Conservation (phyloP, 768 basidiomycete species). For the Mycena vitilis region DNA sequence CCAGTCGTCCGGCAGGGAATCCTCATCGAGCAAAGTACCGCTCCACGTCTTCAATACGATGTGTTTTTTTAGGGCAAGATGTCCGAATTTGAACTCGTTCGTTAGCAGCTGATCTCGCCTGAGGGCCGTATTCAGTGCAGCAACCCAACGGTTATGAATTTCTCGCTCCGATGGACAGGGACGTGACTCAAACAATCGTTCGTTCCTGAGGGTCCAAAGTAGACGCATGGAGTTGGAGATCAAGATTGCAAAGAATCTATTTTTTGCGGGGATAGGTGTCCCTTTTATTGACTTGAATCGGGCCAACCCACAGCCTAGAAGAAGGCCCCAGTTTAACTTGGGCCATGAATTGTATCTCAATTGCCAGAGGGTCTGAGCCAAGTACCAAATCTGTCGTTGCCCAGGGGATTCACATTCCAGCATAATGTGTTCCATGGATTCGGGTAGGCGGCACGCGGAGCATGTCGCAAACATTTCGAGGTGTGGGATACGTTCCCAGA, state of each 20-base stretch:
- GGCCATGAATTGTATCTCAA: too few species aligned
- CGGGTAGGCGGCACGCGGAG: background rate
- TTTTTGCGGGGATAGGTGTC: too few species aligned
- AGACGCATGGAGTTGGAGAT: background rate
- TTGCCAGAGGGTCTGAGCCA: too few species aligned
- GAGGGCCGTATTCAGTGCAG: background rate
- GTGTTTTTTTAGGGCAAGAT: background rate
- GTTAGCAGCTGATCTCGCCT: background rate
- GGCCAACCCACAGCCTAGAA: too few species aligned
- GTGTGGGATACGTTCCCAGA: background rate
- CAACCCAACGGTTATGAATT: conserved; percentile 1
- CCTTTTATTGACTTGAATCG: too few species aligned
- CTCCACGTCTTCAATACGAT: background rate
- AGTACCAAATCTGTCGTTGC: background rate
- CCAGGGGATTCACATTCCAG: background rate
- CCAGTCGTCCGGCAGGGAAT: too few species aligned
- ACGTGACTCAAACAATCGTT: background rate
- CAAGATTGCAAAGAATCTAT: too few species aligned
- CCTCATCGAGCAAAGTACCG: too few species aligned
- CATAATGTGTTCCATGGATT: background rate
- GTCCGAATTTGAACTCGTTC: background rate
- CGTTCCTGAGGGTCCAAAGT: background rate
- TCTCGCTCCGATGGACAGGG: background rate
- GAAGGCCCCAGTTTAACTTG: background rate
- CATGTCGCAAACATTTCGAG: background rate